A percentile compares a stretch with the other conserved stretches of the same genome.
Conservation (phyloP, 495 filamentous ascomycete species). For the Parachaetomium inaequale region DNA sequence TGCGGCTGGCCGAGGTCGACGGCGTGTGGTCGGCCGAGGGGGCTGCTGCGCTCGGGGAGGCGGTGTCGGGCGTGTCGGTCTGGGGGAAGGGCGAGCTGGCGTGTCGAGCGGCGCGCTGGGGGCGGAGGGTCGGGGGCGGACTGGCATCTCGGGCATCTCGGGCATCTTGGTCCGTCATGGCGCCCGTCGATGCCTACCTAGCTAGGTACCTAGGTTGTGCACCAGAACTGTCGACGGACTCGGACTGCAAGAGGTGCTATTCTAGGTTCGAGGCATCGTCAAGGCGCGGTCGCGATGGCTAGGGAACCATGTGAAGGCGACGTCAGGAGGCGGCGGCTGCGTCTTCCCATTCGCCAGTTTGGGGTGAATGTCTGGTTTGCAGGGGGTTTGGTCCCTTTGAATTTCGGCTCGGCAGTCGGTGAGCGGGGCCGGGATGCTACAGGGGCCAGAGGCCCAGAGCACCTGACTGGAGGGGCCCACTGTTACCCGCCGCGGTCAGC, state of each 20-base stretch:
- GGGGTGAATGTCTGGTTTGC: background rate
- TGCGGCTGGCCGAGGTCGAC: slow-evolving; percentile 20
- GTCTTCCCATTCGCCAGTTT: slow-evolving; percentile 10
- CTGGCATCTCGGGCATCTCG: too few species aligned
- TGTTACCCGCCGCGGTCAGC: slow-evolving; percentile 16
- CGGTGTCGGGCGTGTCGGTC: slow-evolving; percentile 28
- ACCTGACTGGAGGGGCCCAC: slow-evolving; percentile 10
- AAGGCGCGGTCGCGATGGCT: background rate
- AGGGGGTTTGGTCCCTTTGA: background rate
- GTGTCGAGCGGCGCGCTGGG: slow-evolving; percentile 23
- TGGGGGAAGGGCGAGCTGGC: slow-evolving; percentile 16
- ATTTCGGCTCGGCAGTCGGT: slow-evolving; percentile 15
- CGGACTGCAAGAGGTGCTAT: background rate
- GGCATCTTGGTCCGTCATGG: slow-evolving; percentile 31
- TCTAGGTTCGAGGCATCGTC: slow-evolving; percentile 5
- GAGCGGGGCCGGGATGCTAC: background rate
- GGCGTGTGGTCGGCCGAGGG: slow-evolving; percentile 19
- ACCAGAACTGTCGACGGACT: slow-evolving; percentile 1
- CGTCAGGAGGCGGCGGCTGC: background rate
- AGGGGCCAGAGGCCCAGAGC: background rate
- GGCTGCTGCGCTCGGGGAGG: slow-evolving; percentile 17
- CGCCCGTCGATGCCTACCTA: slow-evolving; percentile 21
- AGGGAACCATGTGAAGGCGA: slow-evolving; percentile 13
- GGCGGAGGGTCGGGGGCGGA: slow-evolving; percentile 22
- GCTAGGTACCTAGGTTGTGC: too few species aligned